Evolutionary conservation across 768 basidiomycete genomes (phyloP).

Genomic region (Calocybe cyanea): DNA sequence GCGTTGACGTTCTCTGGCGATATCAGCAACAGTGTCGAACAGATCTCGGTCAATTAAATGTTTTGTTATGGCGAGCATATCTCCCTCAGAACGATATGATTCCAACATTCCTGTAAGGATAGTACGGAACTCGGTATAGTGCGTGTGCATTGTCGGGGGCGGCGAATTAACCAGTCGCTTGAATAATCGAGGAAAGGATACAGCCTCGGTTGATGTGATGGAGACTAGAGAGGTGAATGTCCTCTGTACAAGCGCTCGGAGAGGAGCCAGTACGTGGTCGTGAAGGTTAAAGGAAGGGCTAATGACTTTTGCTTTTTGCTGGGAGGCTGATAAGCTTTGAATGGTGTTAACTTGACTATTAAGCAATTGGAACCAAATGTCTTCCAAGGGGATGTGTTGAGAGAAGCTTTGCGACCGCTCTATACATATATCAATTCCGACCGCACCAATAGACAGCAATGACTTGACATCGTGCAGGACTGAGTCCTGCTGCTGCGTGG

Average conservation of each 20-base stretch:
- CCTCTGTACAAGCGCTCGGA: conserved; percentile 77
- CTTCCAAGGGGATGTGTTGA: conserved; percentile 55
- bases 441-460: conserved; percentile 54
- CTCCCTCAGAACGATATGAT: conserved; percentile 88
- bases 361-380: conserved; percentile 87
- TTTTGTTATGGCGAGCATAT: conserved; percentile 82
- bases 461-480: conserved; percentile 39
- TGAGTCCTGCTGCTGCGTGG: conserved; percentile 16
- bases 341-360: conserved; percentile 78
- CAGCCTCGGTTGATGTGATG: conserved; percentile 69
- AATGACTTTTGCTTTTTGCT: conserved; percentile 14
- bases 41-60: conserved; percentile 79
- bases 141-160: conserved; percentile 53
- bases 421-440: conserved; percentile 67
- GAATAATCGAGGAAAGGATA: conserved; percentile 92
- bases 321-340: conserved; percentile 57
- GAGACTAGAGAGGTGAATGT: conserved; percentile 84
- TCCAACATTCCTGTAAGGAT: conserved; percentile 96
- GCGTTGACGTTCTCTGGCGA: conserved; percentile 49
- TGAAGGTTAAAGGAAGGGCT: conserved; percentile 10
- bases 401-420: conserved; percentile 50
- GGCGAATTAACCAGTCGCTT: conserved; percentile 83
- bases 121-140: conserved; percentile 87
- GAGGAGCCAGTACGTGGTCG: conserved; percentile 37
- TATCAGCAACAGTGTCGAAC: conserved; percentile 64